phyloP scores from a whole-genome alignment of 2,329 filamentous ascomycete species.

The Aspergillus alliaceus region DNA sequence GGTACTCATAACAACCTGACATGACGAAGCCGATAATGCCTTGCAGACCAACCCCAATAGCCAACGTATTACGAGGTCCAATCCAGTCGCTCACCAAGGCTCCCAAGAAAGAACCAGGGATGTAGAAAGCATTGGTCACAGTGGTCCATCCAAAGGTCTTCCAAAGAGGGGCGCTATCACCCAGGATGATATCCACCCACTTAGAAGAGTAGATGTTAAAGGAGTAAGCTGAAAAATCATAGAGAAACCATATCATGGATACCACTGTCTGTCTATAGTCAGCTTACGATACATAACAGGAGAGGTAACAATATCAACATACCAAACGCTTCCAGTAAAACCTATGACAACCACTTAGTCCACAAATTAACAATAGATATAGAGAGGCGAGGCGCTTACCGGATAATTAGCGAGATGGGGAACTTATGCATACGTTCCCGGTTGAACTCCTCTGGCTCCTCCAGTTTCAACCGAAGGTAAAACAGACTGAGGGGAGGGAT shows the following conservation, averaged over 20 bases:
- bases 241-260: conserved; percentile 80
- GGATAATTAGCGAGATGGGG: conserved; percentile 52
- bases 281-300: not conserved
- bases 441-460: conserved; percentile 77
- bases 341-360: conserved; percentile 27
- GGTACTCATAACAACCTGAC: conserved; percentile 71
- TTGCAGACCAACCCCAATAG: conserved; percentile 69
- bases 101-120: conserved; percentile 77
- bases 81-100: conserved; percentile 75
- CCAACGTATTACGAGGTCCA: conserved; percentile 74
- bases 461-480: conserved; percentile 68
- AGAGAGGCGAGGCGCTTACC: conserved; percentile 28
- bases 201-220: conserved; percentile 82
- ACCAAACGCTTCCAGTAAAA: conserved; percentile 75
- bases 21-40: conserved; percentile 84
- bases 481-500: conserved; percentile 75
- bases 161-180: conserved; percentile 62
- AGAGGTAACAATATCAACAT: conserved; percentile 9
- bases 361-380: conserved; percentile 47
- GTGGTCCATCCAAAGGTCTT: conserved; percentile 86
- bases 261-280: conserved; percentile 52
- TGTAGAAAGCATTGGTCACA: conserved; percentile 83
- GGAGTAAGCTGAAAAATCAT: conserved; percentile 80
- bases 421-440: conserved; percentile 67
- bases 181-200: conserved; percentile 60